These are phyloP conservation scores for Wickerhamiella allomyrinae DNA, from an alignment of 805 yeast species.

Conservation along the genomic window DNA sequence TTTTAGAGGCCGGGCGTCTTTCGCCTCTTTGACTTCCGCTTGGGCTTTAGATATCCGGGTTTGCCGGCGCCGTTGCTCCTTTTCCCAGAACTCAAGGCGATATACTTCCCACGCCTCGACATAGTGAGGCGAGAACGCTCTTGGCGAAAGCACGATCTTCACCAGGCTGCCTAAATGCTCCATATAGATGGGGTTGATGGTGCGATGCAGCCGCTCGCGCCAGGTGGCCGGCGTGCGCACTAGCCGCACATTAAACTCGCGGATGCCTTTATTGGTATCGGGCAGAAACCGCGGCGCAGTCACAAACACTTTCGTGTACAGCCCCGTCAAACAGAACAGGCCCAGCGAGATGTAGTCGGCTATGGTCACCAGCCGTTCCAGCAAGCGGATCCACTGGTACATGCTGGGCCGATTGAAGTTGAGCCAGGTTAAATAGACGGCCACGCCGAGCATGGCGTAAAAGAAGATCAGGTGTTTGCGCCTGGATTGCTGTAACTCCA, in stretches of 20 bases:
- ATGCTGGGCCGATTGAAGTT: constrained; percentile 24
- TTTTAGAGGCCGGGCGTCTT: too few relatives aligned
- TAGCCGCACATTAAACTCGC: constrained; percentile 67
- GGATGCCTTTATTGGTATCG: constrained; percentile 76
- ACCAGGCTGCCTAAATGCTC: constrained; percentile 51
- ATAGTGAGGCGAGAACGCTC: constrained; percentile 67
- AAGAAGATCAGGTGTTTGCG: constrained; percentile 45
- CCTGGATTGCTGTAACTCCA: constrained; percentile 53
- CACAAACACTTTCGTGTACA: constrained; percentile 72
- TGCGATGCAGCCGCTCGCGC: constrained; percentile 19
- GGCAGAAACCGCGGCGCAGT: constrained; percentile 65
- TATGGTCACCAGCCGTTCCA: constrained; percentile 34
- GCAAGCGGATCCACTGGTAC: constrained; percentile 24
- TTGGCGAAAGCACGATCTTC: constrained; percentile 64
- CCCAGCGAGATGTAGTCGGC: constrained; percentile 53
- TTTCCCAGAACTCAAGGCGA: constrained; percentile 82
- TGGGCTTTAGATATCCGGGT: too few relatives aligned
- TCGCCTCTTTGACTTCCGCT: neutral
- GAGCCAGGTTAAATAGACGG: constrained; percentile 22
- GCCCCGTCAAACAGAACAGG: constrained; percentile 77
- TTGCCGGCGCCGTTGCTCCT: constrained; percentile 9
- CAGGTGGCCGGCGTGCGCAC: constrained; percentile 28
- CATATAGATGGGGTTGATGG: constrained; percentile 19
- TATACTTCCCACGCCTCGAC: constrained; percentile 93
- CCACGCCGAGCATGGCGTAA: constrained; percentile 17